A percentile compares a stretch with the other conserved stretches of the same genome.
Conservation (phyloP, 2,329 filamentous ascomycete genomes). For the Aspergillus candidus region DNA sequence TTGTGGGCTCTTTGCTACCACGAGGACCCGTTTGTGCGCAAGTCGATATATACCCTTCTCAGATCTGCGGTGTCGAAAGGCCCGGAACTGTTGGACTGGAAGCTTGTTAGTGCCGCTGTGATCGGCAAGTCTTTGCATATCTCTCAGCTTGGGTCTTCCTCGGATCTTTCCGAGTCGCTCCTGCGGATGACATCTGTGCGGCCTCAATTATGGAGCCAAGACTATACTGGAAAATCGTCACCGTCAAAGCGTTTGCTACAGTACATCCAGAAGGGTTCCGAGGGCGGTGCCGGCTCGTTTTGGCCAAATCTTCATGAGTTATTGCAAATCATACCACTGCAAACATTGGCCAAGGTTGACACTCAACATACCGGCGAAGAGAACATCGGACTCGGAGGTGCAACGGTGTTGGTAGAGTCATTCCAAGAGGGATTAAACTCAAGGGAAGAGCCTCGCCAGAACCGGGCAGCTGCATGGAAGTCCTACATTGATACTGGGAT, state of each 20-base stretch:
- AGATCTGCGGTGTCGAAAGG: slow-evolving; percentile 46
- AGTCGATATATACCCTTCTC: slow-evolving; percentile 52
- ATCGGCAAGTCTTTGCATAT: slow-evolving; percentile 67
- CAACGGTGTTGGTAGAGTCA: slow-evolving; percentile 58
- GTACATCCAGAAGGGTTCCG: slow-evolving; percentile 78
- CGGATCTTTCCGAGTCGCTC: slow-evolving; percentile 64
- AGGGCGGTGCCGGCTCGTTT: slow-evolving; percentile 64
- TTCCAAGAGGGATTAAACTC: slow-evolving; percentile 65
- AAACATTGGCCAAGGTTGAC: slow-evolving; percentile 36
- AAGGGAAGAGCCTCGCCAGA: slow-evolving; percentile 67
- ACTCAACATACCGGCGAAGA: slow-evolving; percentile 17
- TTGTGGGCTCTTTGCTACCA: slow-evolving; percentile 56
- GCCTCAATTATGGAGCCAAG: slow-evolving; percentile 67
- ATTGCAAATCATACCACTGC: slow-evolving; percentile 50
- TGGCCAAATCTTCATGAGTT: slow-evolving; percentile 66
- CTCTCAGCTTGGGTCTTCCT: slow-evolving; percentile 66
- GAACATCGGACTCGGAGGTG: slow-evolving; percentile 41
- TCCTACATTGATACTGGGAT: slow-evolving; percentile 63
- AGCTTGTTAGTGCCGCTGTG: slow-evolving; percentile 61
- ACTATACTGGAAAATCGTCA: slow-evolving; percentile 54
- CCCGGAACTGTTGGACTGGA: slow-evolving; percentile 52
- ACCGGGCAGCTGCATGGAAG: slow-evolving; percentile 64
- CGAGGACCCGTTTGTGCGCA: slow-evolving; percentile 53
- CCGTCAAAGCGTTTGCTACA: slow-evolving; percentile 56
- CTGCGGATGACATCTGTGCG: slow-evolving; percentile 58